A percentile compares a stretch with the other conserved stretches of the same genome.
phyloP scores from a whole-genome alignment of 192 early-diverging fungal genomes.

The Oehlia diaphana region DNA sequence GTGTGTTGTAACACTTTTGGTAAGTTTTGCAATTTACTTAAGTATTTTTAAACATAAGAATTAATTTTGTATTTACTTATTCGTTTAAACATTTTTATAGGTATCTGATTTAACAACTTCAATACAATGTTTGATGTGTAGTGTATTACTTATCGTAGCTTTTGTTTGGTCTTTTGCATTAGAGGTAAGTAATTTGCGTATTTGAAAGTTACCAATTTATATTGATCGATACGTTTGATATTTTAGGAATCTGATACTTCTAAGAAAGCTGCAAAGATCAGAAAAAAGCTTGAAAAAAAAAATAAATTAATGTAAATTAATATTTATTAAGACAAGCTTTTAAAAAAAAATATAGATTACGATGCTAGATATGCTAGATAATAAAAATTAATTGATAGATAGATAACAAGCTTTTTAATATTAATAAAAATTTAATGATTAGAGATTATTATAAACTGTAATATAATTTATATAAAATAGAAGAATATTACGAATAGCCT shows the following conservation, averaged over 20 bases:
- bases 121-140: constrained; percentile 2
- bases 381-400: too few relatives aligned
- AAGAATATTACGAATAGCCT: too few relatives aligned
- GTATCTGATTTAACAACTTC: neutral
- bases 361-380: too few relatives aligned
- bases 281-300: neutral
- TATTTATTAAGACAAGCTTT: too few relatives aligned
- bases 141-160: constrained; percentile 10
- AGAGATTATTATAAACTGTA: too few relatives aligned
- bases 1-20: constrained; percentile 34
- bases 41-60: neutral
- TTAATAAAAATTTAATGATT: too few relatives aligned
- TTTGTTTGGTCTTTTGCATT: constrained; percentile 20
- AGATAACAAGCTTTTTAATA: too few relatives aligned
- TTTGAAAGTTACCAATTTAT: neutral
- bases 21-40: neutral
- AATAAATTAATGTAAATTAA: neutral
- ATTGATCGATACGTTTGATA: neutral
- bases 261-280: neutral
- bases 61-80: neutral
- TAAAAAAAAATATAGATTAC: too few relatives aligned
- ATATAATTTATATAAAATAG: too few relatives aligned
- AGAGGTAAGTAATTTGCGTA: neutral
- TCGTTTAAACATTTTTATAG: neutral
- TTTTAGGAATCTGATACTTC: neutral